Evolutionary conservation across 2,329 filamentous ascomycete species (phyloP), one percentile per base, ranked within the genome.

Genomic region (Pestalotiopsis sp.): DNA sequence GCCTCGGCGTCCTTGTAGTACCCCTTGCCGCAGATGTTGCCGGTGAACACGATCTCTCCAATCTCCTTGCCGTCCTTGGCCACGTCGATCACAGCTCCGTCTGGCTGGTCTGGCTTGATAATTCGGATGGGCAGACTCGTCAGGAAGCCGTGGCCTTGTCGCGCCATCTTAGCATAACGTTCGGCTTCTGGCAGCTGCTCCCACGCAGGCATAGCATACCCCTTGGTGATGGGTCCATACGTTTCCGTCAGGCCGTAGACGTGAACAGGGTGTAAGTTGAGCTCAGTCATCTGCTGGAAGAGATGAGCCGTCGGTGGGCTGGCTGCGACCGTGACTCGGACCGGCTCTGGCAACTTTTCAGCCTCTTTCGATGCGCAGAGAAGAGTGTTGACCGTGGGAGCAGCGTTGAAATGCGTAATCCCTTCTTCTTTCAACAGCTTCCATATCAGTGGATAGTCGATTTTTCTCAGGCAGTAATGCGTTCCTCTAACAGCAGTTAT

Each of bases 361-460:
- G 96, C 95, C 78, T 94, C 91, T 56, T 91, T 86, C 3, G 93
- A 88, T 13, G 92, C 92, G 77, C 96, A 97, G 2, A 99, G 88
- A 0, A 98, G 83, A 0, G 95, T 99, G 79, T 98, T 98, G 66
- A 99, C 96, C 0, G 96, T 99, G 0, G 96, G 96, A 0, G 95
- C 96, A 0, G 95, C 95, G 77, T 95, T 97, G 83, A 97, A 98
- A 80, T 99, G 96, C 0, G 94, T 98, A 71, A 99, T 92, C 6
- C 88, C 85, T 80, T 98, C 93, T 66, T 94, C 88, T 76, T 94
- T 97, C 41, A 99, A 83, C 3, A 99, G 82, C 63, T 88, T 88
- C 96, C 96, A 99, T 70, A 99, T 97, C 69, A 95, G 85, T 0
- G 93, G 90, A 77, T 99, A 99, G 81, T 98, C 94, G 72, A 99